Evolutionary conservation across 768 basidiomycete species (phyloP), one percentile per base, ranked within the genome.

Genomic region (Coprinellus aureogranulatus): DNA sequence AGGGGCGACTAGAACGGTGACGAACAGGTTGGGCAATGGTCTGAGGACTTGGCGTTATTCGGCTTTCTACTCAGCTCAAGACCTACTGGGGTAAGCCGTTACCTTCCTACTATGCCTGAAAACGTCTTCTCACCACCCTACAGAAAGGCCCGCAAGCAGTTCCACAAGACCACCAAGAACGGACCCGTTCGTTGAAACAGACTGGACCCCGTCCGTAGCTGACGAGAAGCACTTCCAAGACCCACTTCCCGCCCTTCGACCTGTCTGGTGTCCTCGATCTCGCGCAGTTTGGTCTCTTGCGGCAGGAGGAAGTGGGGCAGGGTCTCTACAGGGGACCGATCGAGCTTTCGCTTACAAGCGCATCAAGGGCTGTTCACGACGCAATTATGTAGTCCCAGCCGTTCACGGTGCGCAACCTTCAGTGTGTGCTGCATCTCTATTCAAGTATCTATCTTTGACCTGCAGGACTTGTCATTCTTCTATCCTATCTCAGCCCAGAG

Each of bases 381-480:
- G 57, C 58, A 81, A 75, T 30, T 86, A 77, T 65, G 68, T 67
- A 16, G 72, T 89, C 28, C 79, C 85, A 55, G 67, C 71, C 58
- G 75, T 84, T 60, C 86, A 85, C 71, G 87, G 85, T 87, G 69
- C 72, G 72, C 64, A 58, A 45, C 53, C 57, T 37, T 56, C 46
- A 42, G 37, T 47, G 25, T 22, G 46, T 39, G 40, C 39, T 22
- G 2, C 37, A 46, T 22, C 58, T 26, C 26, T 53, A 30, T 22
- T 55, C 5, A n/a, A 46, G 45, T 37, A 40, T 31, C 40, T 30
- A 23, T 48, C 46, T 20, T 28, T 23, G 53, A 28, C 48, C 12
- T 53, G 30, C 67, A 95, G 95, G 95, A 20, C 83, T 98, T 26
- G 88, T 98, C 20, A 69, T 97, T 22, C 71, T 99, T 4, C 94